These are phyloP conservation scores for Mycena olivaceomarginata DNA, from an alignment of 768 basidiomycete species.

Conservation along the genomic window DNA sequence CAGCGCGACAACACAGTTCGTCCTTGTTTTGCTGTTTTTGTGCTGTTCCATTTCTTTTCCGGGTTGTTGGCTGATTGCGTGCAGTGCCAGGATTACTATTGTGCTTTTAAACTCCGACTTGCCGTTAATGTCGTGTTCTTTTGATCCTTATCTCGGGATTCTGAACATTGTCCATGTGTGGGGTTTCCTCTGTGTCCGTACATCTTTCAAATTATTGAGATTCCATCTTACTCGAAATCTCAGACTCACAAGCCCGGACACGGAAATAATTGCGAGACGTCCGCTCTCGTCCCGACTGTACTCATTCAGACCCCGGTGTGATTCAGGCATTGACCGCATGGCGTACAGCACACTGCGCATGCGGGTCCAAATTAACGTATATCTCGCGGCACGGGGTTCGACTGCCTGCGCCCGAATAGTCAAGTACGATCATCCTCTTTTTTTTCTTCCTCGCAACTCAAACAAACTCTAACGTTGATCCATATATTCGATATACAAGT, in stretches of 20 bases:
- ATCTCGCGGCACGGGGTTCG: no score
- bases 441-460: no score
- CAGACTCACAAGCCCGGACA: slow-evolving; percentile 10
- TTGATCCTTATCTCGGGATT: slow-evolving; percentile 6
- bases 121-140: slow-evolving; percentile 8
- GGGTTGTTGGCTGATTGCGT: no score
- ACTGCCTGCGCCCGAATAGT: no score
- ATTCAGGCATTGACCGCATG: no score
- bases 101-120: background rate
- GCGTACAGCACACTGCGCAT: slow-evolving; percentile 10
- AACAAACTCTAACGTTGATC: no score
- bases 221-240: slow-evolving; percentile 15
- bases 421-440: no score
- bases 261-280: background rate
- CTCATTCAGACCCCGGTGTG: no score
- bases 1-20: no score
- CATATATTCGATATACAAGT: no score
- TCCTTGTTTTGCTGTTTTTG: no score
- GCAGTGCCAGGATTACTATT: slow-evolving; percentile 1
- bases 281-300: background rate
- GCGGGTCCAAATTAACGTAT: background rate
- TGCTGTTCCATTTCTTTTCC: no score
- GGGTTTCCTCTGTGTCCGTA: slow-evolving; percentile 10
- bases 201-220: slow-evolving; percentile 1
- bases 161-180: slow-evolving; percentile 14